Evolutionary conservation across 129 eudicot species (phyloP), one percentile per base, ranked within the genome.

Genomic region (Saposhnikovia divaricata): DNA sequence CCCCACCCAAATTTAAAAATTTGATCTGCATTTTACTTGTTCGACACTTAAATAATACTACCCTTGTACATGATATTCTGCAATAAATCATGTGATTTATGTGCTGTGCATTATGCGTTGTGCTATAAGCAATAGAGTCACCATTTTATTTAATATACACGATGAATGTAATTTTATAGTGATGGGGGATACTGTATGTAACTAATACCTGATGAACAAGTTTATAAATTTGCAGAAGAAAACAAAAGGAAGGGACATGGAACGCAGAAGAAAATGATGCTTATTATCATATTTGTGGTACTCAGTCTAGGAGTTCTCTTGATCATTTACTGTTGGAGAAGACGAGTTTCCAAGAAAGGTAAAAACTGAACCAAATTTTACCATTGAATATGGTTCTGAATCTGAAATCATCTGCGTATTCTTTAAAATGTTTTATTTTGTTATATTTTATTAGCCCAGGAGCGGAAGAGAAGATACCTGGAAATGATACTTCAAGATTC

Each of bases 401-500:
- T 23, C 18, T 46, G 6, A 18, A 46, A 50, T 45, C 25, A 21
- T 43, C 40, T 3, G 3, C n/a, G 2, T 0, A 59, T 23, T 2
- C 25, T 7, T 7, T 59, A 23, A 45, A 18, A 18, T 1, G 51
- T 21, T 4, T 21, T 10, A 74, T 45, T 13, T n/a, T 45, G 66
- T 45, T 74, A n/a, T 21, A 12, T 27, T 21, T 3, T 65, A 46
- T 65, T 47, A 78, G 81, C 27, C 40, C 28, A 5, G n/a, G 37
- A 18, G 74, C 27, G 12, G 63, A 78, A 65, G 43, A 51, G 21
- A 65, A 66, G 55, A 27, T 44, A 78, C 81, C 75, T 23, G 50
- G 81, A 78, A 63, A 78, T 78, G 81, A 42, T 78, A 6, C 75
- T 78, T 31, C n/a, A 23, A 9, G 75, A 78, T 44, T 66, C 75